These are phyloP conservation scores for Backusella luteola DNA, from an alignment of 192 early-diverging fungal species.

Conservation along the genomic window DNA sequence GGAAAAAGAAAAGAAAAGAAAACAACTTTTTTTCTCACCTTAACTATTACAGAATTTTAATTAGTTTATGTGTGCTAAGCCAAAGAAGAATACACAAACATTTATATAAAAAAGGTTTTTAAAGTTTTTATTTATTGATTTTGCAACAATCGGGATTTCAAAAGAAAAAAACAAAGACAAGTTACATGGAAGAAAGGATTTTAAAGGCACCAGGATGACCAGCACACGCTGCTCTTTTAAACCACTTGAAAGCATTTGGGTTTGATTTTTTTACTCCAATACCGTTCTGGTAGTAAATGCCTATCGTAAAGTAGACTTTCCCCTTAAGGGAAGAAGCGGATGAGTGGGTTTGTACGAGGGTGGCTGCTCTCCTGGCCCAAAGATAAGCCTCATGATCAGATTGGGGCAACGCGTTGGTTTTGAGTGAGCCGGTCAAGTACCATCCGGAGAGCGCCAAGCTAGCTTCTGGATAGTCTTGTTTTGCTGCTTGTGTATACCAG, in stretches of 20 bases:
- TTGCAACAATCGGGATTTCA: not conserved
- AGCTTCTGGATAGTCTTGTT: slow-evolving; percentile 53
- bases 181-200: not conserved
- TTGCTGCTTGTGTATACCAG: slow-evolving; percentile 54
- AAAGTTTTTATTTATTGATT: not conserved
- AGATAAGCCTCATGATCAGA: slow-evolving; percentile 54
- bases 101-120: not conserved
- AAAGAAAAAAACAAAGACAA: not conserved
- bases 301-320: slow-evolving; percentile 57
- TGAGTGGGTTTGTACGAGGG: slow-evolving; percentile 40
- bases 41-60: not conserved
- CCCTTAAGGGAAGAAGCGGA: slow-evolving; percentile 11
- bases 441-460: slow-evolving; percentile 54
- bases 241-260: slow-evolving; percentile 47
- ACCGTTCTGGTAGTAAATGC: slow-evolving; percentile 57
- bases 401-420: slow-evolving; percentile 40
- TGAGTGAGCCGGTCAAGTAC: slow-evolving; percentile 53
- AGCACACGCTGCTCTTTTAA: slow-evolving; percentile 56
- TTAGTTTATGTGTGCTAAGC: not conserved
- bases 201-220: slow-evolving; percentile 48
- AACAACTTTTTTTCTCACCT: not conserved
- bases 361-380: slow-evolving; percentile 49
- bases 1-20: not conserved
- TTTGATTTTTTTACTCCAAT: slow-evolving; percentile 41
- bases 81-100: not conserved